phyloP scores from a whole-genome alignment of 73 alveolate genomes.

The Paramecium octaurelia region DNA sequence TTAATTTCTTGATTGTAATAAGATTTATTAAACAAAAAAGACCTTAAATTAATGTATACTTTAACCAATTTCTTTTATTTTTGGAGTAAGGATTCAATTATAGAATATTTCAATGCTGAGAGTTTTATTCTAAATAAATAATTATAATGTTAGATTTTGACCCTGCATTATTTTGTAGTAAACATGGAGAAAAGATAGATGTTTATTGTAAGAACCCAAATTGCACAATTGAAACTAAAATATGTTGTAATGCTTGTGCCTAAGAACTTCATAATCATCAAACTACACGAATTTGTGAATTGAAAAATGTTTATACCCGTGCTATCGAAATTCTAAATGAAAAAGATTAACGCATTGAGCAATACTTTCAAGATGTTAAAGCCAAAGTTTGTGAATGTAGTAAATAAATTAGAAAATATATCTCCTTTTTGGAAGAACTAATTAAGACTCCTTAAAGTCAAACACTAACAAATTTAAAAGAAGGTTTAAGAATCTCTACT shows the following conservation, averaged over 20 bases:
- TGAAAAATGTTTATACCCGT: background rate
- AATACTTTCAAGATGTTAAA: no score
- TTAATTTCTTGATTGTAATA: no score
- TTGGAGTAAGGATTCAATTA: no score
- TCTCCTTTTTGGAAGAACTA: background rate
- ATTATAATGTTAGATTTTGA: background rate
- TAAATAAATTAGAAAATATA: no score
- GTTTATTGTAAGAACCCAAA: background rate
- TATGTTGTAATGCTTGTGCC: background rate
- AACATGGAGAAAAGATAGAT: background rate
- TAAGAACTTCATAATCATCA: background rate
- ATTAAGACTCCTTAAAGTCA: background rate
- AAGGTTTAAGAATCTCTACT: background rate
- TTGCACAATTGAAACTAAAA: background rate
- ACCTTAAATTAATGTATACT: no score
- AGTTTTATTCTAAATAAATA: no score
- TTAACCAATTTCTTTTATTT: no score
- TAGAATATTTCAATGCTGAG: no score
- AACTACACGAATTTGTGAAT: background rate
- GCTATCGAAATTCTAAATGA: background rate
- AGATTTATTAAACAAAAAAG: no score
- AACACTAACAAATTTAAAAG: background rate
- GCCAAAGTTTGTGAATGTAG: background rate
- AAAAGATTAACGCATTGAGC: no score
- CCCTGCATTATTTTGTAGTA: background rate